Evolutionary conservation across 2,329 filamentous ascomycete genomes (phyloP), one percentile per base, ranked within the genome.

Genomic region (Talaromyces pinophilus): DNA sequence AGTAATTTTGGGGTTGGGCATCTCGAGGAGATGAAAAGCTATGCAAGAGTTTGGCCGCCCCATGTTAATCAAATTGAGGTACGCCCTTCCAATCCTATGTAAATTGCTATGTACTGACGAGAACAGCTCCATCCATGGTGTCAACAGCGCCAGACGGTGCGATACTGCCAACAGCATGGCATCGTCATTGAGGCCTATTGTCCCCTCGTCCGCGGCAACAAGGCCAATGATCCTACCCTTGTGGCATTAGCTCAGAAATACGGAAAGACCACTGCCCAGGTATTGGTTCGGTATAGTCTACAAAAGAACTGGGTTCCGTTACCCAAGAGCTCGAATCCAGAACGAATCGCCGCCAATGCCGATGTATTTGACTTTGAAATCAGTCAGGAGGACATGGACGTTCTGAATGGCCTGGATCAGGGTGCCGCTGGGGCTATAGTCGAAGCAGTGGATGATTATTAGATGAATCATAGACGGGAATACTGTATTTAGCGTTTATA

Each of bases 211-310:
- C 82, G 87, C 54, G 93, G 91, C 65, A 81, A 90, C 79, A 89
- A 92, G 70, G 88, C 88, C 69, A 87, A 88, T 48, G 90, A 96
- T 69, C 81, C 85, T 69, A 86, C 85, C 13, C 81, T 95, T 38
- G 83, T 85, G 67, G 82, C 82, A 15, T 79, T 96, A 65, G 87
- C 88, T 0, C 82, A 89, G 72, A 93, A 92, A 80, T 87, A 95
- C 76, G 83, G 83, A 69, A 93, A 90, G 80, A 86, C 86, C 7
- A 86, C 90, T 67, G 90, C 91, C 10, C 93, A 96, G 82, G 81
- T 96, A 10, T 78, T 97, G 72, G 80, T 96, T 60, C 85, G 92
- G 69, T 97, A 92, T 85, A 91, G 90, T 71, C 77, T 96, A 78
- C 91, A 96, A 78, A 93, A 92, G 79, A 90, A 87, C 3, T 88